These are phyloP conservation scores for Diaporthe citri DNA, from an alignment of 2,329 filamentous ascomycete genomes.

Conservation along the genomic window DNA sequence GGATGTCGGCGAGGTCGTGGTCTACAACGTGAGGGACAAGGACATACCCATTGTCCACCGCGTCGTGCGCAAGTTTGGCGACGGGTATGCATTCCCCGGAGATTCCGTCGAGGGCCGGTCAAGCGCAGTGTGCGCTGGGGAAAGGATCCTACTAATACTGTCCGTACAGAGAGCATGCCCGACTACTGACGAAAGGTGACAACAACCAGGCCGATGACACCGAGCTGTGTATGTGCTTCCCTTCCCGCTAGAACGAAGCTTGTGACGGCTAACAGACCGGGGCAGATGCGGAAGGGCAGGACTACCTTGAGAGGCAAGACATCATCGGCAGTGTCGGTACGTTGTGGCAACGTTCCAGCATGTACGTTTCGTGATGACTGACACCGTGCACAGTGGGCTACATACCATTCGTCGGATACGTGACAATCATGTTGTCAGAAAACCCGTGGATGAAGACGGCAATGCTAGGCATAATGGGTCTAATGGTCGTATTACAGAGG, in stretches of 20 bases:
- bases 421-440: constrained; percentile 95
- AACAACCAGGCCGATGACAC: constrained; percentile 96
- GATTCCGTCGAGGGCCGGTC: background rate
- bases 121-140: background rate
- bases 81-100: constrained; percentile 57
- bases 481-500: constrained; percentile 91
- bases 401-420: constrained; percentile 95
- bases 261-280: background rate
- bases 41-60: constrained; percentile 98
- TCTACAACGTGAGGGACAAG: constrained; percentile 88
- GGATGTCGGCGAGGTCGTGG: constrained; percentile 69
- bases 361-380: background rate
- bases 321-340: constrained; percentile 86
- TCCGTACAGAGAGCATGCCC: constrained; percentile 62
- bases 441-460: constrained; percentile 97
- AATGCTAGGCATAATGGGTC: constrained; percentile 93
- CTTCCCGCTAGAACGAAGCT: background rate
- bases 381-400: constrained; percentile 71
- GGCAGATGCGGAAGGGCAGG: constrained; percentile 81
- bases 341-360: background rate
- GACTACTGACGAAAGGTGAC: constrained; percentile 95
- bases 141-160: constrained; percentile 26
- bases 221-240: constrained; percentile 62
- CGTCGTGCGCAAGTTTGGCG: constrained; percentile 80
- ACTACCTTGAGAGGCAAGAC: constrained; percentile 87